Evolutionary conservation across 768 basidiomycete genomes (phyloP).

Genomic region (Coprinopsis cinerea): DNA sequence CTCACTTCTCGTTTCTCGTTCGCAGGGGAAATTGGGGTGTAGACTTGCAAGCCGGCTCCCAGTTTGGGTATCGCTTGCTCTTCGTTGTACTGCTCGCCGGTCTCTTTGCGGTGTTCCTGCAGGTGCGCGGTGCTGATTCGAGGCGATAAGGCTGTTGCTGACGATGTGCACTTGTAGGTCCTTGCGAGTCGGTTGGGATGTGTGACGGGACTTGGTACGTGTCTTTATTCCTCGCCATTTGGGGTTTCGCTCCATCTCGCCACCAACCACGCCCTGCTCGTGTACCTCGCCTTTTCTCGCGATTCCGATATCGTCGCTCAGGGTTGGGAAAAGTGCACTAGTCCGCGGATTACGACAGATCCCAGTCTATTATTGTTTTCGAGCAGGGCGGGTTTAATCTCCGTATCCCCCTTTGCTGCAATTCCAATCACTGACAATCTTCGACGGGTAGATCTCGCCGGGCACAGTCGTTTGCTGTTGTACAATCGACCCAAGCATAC

Average conservation of each 20-base stretch:
- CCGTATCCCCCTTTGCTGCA: not conserved
- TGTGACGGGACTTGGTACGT: slow-evolving; percentile 72
- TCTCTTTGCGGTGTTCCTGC: slow-evolving; percentile 75
- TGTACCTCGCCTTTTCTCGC: too few species aligned
- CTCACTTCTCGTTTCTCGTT: slow-evolving; percentile 2
- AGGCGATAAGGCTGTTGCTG: not conserved
- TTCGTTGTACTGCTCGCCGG: slow-evolving; percentile 84
- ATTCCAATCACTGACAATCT: not conserved
- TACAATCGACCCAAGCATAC: slow-evolving; percentile 59
- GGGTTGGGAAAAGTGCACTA: too few species aligned
- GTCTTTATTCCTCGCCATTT: not conserved
- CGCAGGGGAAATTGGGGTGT: slow-evolving; percentile 86
- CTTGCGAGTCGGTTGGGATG: slow-evolving; percentile 78
- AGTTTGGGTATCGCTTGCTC: slow-evolving; percentile 80
- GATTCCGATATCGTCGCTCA: too few species aligned
- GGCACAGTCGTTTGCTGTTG: slow-evolving; percentile 57
- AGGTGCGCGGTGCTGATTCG: slow-evolving; percentile 36
- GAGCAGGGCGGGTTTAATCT: not conserved
- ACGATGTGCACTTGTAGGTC: slow-evolving; percentile 35
- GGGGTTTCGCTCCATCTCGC: not conserved
- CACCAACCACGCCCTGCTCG: not conserved
- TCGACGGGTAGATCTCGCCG: slow-evolving; percentile 36
- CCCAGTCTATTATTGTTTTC: too few species aligned
- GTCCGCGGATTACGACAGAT: too few species aligned
- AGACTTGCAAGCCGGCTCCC: slow-evolving; percentile 80